Percentiles rank a stretch among this genome's conserved stretches.
Evolutionary conservation across 768 basidiomycete genomes (phyloP).

Genomic region (Tylopilus balloui): DNA sequence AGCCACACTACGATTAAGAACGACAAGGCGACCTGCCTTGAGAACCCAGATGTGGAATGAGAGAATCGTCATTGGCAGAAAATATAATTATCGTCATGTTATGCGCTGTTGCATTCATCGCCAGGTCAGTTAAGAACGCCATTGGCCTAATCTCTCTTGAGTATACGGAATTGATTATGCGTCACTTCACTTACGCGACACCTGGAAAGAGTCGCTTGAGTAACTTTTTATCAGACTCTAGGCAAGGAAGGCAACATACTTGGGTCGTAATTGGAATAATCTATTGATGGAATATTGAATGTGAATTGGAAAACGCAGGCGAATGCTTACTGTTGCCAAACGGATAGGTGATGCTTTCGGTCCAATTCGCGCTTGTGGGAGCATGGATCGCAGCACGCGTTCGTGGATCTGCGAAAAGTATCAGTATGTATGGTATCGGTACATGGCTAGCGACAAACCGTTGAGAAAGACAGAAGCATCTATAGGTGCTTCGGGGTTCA

Average conservation of each 20-base stretch:
- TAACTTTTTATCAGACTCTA: neutral
- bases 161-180: neutral
- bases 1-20: neutral
- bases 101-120: conserved; percentile 54
- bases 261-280: conserved; percentile 23
- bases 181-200: conserved; percentile 27
- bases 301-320: too few species aligned
- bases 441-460: conserved; percentile 34
- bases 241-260: conserved; percentile 24
- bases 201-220: conserved; percentile 20
- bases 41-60: conserved; percentile 58
- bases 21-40: conserved; percentile 42
- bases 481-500: conserved; percentile 45
- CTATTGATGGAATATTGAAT: conserved; percentile 12
- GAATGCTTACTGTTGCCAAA: conserved; percentile 30
- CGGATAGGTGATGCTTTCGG: conserved; percentile 31
- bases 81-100: conserved; percentile 52
- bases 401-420: conserved; percentile 39
- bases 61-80: conserved; percentile 67
- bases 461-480: conserved; percentile 61
- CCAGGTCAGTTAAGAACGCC: conserved; percentile 60
- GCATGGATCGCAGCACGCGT: conserved; percentile 65
- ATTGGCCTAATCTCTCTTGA: conserved; percentile 44
- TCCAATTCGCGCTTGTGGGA: conserved; percentile 53
- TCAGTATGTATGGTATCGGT: neutral